A percentile compares a stretch with the other conserved stretches of the same genome.
These are phyloP conservation scores for Neurospora cerealis DNA, from an alignment of 495 filamentous ascomycete genomes.

Conservation along the genomic window DNA sequence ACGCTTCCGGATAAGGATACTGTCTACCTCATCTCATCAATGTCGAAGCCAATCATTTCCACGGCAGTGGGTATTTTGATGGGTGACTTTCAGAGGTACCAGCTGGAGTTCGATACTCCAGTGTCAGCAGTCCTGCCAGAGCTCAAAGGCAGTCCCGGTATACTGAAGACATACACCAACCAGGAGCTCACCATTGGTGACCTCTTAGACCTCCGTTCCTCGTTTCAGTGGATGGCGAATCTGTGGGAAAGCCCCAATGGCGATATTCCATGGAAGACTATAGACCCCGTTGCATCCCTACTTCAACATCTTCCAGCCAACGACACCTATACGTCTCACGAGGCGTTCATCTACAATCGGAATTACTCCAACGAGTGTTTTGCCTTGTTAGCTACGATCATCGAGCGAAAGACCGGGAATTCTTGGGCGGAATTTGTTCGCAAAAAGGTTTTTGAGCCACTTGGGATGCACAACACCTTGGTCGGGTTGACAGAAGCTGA, in stretches of 20 bases:
- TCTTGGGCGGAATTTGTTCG: conserved; percentile 2
- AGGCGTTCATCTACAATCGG: neutral
- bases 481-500: neutral
- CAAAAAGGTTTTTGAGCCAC: conserved; percentile 3
- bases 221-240: conserved; percentile 7
- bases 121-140: conserved; percentile 4
- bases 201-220: conserved; percentile 10
- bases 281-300: neutral
- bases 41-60: conserved; percentile 29
- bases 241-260: conserved; percentile 15
- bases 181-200: conserved; percentile 7
- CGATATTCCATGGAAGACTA: conserved; percentile 2
- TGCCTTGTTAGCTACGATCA: conserved; percentile 1
- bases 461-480: conserved; percentile 5
- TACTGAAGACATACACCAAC: neutral
- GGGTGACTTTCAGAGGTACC: conserved; percentile 12
- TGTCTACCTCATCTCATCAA: conserved; percentile 27
- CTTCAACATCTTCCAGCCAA: conserved; percentile 1
- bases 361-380: conserved; percentile 17
- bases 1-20: conserved; percentile 16
- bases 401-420: conserved; percentile 1
- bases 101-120: conserved; percentile 9
- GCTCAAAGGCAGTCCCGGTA: neutral
- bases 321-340: neutral
- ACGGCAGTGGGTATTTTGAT: conserved; percentile 26